Evolutionary conservation across 441 rosid genomes (phyloP), one percentile per base, ranked within the genome.

Genomic region (Syzygium malaccense): DNA sequence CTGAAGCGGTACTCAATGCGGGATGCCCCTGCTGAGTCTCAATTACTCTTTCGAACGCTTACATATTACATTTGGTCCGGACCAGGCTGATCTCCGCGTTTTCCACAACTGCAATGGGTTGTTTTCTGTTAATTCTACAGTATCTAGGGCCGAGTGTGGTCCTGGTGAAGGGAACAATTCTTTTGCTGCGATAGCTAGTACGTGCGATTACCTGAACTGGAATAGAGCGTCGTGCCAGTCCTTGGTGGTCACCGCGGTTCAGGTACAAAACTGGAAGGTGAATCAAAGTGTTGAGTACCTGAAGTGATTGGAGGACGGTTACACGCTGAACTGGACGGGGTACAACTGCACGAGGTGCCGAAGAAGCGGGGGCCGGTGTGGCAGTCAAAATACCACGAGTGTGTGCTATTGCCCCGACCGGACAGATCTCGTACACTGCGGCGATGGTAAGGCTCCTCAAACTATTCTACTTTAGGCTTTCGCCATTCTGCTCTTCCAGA

Each of bases 41-140:
- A 93, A 93, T 55, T 45, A 92, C 78, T 92, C 91, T 88, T 92
- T 96, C 30, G 90, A 90, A n/a, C 87, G 86, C 51, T 91, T 93
- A 60, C 94, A 95, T 4, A 90, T 95, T 86, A 18, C 14, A 56
- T 89, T 93, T 26, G 80, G 41, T 83, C 87, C 88, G 2, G 66
- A 86, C 75, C 60, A 91, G 86, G 3, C 23, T 10, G 23, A 91
- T 41, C 85, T 95, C 85, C 87, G 91, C 60, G 79, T 97, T 87
- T 87, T 92, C 53, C 94, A 93, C 88, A 88, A 94, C 23, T 96
- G 94, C 87, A 19, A 91, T 13, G 18, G 32, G n/a, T 51, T 88
- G 28, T 87, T 55, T 54, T 91, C 90, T 41, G 17, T 88, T 3
- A 56, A 86, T 25, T 14, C 41, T 51, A 3, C 0, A n/a, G 68